A percentile compares a stretch with the other conserved stretches of the same genome.
Conservation (phyloP, 192 early-diverging fungal genomes). For the Kappamyces sp. region DNA sequence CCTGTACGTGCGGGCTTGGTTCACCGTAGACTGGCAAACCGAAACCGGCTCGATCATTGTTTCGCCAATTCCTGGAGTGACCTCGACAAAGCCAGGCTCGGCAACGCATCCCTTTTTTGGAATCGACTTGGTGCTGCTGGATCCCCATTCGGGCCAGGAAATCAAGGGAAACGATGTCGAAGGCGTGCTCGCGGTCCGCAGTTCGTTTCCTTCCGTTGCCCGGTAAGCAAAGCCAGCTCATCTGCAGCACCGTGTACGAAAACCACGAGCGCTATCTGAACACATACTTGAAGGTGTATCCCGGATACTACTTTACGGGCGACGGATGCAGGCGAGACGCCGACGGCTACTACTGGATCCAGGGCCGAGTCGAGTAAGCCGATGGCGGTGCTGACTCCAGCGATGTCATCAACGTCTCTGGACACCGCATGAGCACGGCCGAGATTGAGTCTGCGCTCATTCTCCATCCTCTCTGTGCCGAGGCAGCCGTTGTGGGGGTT, state of each 20-base stretch:
- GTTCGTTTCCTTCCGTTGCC: slow-evolving; percentile 88
- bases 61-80: slow-evolving; percentile 85
- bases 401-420: slow-evolving; percentile 95
- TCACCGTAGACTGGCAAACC: slow-evolving; percentile 25
- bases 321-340: slow-evolving; percentile 87
- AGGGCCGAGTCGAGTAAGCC: slow-evolving; percentile 67
- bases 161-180: slow-evolving; percentile 79
- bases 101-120: slow-evolving; percentile 98
- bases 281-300: slow-evolving; percentile 87
- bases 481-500: slow-evolving; percentile 86
- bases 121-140: slow-evolving; percentile 78
- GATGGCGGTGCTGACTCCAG: slow-evolving; percentile 16
- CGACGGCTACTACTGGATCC: slow-evolving; percentile 95
- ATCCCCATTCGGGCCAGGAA: slow-evolving; percentile 78
- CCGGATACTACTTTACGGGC: slow-evolving; percentile 92
- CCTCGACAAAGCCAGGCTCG: slow-evolving; percentile 86
- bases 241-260: slow-evolving; percentile 69
- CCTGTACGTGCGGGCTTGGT: slow-evolving; percentile 58
- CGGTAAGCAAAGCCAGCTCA: not conserved
- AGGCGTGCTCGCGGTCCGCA: slow-evolving; percentile 84
- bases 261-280: slow-evolving; percentile 90
- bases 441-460: slow-evolving; percentile 92
- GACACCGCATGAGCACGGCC: slow-evolving; percentile 88
- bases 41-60: slow-evolving; percentile 94
- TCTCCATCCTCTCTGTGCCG: slow-evolving; percentile 71